Conservation (phyloP, 495 filamentous ascomycete genomes). For the Parathielavia hyrcaniae region DNA sequence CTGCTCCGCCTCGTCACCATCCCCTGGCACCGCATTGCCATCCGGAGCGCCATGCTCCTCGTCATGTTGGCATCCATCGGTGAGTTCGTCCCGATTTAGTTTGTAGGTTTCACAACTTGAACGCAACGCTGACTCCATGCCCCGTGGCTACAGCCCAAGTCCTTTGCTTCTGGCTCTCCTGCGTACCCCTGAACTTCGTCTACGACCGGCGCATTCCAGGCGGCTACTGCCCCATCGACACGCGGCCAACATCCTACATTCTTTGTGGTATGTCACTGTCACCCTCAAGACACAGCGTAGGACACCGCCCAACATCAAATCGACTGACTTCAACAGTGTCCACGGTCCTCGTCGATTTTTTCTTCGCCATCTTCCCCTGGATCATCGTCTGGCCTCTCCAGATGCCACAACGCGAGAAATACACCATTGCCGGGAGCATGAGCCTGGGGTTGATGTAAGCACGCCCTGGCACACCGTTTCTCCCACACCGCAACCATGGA, state of each 20-base stretch:
- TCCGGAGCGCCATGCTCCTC: conserved; percentile 29
- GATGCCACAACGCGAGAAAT: conserved; percentile 42
- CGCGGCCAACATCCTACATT: conserved; percentile 22
- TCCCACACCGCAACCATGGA: background rate
- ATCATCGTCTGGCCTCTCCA: conserved; percentile 46
- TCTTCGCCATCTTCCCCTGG: conserved; percentile 44
- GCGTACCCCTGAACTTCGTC: conserved; percentile 22
- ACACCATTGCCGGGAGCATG: conserved; percentile 44
- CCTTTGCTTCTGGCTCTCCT: conserved; percentile 26
- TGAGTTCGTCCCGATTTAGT: conserved; percentile 11
- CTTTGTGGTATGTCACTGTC: conserved; percentile 16
- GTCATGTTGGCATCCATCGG: conserved; percentile 20
- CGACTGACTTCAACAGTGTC: conserved; percentile 8
- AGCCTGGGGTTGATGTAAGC: conserved; percentile 47
- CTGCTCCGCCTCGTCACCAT: conserved; percentile 36
- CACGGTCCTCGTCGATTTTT: conserved; percentile 39
- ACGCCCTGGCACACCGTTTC: background rate
- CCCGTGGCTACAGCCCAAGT: conserved; percentile 31
- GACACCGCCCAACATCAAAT: too few relatives aligned
- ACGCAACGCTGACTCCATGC: background rate
- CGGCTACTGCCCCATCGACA: conserved; percentile 22
- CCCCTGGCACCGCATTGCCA: conserved; percentile 32
- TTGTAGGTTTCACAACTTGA: background rate
- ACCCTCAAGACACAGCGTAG: too few relatives aligned
- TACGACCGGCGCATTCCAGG: conserved; percentile 22